Evolutionary conservation across 805 yeast genomes (phyloP).

Genomic region (Jamesozyma hellenica): DNA sequence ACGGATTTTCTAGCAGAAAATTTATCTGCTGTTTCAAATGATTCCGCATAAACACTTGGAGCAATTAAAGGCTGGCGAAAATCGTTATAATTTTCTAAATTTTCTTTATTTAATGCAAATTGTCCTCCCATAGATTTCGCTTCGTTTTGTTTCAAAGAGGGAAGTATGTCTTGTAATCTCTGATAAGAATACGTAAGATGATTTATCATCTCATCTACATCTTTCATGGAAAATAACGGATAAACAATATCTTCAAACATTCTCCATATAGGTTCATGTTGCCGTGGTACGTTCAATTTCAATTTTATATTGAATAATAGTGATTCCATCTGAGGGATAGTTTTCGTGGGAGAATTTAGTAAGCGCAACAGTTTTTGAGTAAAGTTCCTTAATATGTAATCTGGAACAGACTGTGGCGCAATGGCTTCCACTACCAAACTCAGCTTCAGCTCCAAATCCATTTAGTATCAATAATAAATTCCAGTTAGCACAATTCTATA

Average conservation of each 20-base stretch:
- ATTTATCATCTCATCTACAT: conserved; percentile 13
- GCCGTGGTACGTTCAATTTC: conserved; percentile 10
- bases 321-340: conserved; percentile 13
- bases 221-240: conserved; percentile 11
- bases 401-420: conserved; percentile 20
- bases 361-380: conserved; percentile 13
- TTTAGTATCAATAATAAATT: too few species aligned
- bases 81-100: conserved; percentile 5
- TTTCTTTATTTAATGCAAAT: conserved; percentile 2
- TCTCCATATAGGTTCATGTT: conserved; percentile 15
- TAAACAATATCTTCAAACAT: conserved; percentile 12
- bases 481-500: too few species aligned
- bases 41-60: conserved; percentile 28
- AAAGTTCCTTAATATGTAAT: conserved; percentile 8
- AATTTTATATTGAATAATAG: conserved; percentile 12
- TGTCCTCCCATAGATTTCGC: not conserved
- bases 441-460: conserved; percentile 19
- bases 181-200: conserved; percentile 16
- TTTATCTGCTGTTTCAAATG: conserved; percentile 33
- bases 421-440: conserved; percentile 16
- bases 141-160: conserved; percentile 6
- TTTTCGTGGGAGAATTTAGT: conserved; percentile 12
- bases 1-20: conserved; percentile 32
- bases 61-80: conserved; percentile 2
- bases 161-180: conserved; percentile 9